Conservation (phyloP, 768 basidiomycete genomes). For the Mycena olivaceomarginata region DNA sequence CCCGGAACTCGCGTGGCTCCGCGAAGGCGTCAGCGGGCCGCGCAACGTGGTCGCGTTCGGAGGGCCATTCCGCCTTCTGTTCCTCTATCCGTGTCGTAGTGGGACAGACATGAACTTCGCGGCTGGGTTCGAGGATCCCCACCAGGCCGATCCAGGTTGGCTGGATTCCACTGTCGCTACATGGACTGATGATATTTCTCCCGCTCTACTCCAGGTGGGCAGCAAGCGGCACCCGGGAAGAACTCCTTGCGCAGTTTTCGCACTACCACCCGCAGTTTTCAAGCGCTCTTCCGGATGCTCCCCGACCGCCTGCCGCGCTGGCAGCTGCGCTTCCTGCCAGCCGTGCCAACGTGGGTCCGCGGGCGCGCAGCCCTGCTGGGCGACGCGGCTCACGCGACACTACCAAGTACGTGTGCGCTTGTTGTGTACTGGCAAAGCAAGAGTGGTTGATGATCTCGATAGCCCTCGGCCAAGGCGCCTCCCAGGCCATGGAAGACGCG, state of each 20-base stretch:
- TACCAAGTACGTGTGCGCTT: conserved; percentile 22
- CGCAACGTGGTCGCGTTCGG: background rate
- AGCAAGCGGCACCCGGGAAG: background rate
- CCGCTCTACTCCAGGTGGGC: background rate
- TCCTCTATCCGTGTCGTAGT: conserved; percentile 26
- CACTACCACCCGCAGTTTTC: conserved; percentile 19
- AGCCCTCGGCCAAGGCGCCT: conserved; percentile 47
- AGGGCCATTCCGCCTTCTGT: background rate
- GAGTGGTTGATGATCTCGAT: too few species aligned
- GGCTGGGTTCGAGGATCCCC: background rate
- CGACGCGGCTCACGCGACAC: conserved; percentile 48
- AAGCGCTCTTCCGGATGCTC: background rate
- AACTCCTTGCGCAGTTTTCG: conserved; percentile 10
- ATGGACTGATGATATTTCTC: too few species aligned
- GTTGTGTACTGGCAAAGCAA: too few species aligned
- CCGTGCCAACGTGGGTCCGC: conserved; percentile 29
- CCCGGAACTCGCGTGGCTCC: conserved; percentile 14
- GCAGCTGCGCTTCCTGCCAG: conserved; percentile 20
- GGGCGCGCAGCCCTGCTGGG: conserved; percentile 31
- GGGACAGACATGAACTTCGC: conserved; percentile 20
- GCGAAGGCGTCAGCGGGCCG: background rate
- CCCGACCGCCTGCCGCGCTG: conserved; percentile 13
- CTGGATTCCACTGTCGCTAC: background rate
- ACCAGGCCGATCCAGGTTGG: conserved; percentile 18
- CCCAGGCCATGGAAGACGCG: conserved; percentile 48